phyloP scores from a whole-genome alignment of 345 rosid genomes.

The Mercurialis annua region DNA sequence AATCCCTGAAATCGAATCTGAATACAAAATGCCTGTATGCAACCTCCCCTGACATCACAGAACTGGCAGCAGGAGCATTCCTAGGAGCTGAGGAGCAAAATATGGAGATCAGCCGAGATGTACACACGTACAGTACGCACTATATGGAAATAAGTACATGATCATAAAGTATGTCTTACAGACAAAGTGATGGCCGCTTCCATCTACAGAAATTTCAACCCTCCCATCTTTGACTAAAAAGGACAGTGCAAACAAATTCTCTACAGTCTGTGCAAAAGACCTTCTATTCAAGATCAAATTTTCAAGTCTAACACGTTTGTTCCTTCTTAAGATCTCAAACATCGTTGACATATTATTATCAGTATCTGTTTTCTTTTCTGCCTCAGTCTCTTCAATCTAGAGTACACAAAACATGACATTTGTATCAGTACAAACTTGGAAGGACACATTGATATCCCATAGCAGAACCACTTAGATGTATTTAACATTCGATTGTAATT shows the following conservation, averaged over 20 bases:
- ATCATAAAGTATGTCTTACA: slow-evolving; percentile 42
- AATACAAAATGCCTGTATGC: slow-evolving; percentile 75
- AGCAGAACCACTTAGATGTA: background rate
- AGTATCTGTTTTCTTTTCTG: slow-evolving; percentile 77
- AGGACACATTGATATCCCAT: background rate
- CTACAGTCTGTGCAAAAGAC: slow-evolving; percentile 88
- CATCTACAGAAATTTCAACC: slow-evolving; percentile 52
- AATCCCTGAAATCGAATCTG: slow-evolving; percentile 80
- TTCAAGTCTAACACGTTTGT: slow-evolving; percentile 61
- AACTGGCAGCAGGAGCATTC: slow-evolving; percentile 68
- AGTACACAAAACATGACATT: background rate
- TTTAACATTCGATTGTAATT: background rate
- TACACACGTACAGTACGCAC: background rate
- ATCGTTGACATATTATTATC: slow-evolving; percentile 72
- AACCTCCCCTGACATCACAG: slow-evolving; percentile 58
- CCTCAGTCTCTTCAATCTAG: slow-evolving; percentile 56
- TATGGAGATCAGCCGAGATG: background rate
- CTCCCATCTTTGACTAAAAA: slow-evolving; percentile 92
- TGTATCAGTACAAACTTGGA: slow-evolving; percentile 1
- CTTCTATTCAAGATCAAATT: slow-evolving; percentile 62
- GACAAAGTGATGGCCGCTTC: slow-evolving; percentile 61
- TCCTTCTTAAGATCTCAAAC: slow-evolving; percentile 61
- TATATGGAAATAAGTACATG: background rate
- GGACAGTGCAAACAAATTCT: slow-evolving; percentile 85
- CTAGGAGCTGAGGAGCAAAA: slow-evolving; percentile 51